These are phyloP conservation scores for Penicillium crustosum DNA, from an alignment of 2,329 filamentous ascomycete species.

Conservation along the genomic window DNA sequence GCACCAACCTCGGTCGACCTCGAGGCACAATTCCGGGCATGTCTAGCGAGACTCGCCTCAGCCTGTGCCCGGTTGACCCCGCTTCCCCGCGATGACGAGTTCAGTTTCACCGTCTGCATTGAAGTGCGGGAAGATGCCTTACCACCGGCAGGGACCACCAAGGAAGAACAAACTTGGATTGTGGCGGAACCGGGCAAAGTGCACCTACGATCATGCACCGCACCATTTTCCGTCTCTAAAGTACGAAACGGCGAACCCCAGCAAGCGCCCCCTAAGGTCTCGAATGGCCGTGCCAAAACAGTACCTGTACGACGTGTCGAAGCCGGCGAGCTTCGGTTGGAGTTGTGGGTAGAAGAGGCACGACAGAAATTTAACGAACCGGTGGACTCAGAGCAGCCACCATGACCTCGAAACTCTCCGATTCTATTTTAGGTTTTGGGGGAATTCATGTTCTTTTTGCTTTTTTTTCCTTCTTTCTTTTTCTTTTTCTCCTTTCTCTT, in stretches of 20 bases:
- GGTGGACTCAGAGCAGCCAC: conserved; percentile 38
- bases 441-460: conserved; percentile 15
- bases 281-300: conserved; percentile 54
- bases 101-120: conserved; percentile 52
- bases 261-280: conserved; percentile 33
- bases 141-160: conserved; percentile 48
- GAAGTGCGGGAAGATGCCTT: conserved; percentile 49
- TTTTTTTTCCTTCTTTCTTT: conserved; percentile 9
- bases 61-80: conserved; percentile 46
- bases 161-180: conserved; percentile 60
- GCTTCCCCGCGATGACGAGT: conserved; percentile 48
- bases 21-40: conserved; percentile 51
- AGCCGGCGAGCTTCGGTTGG: conserved; percentile 64
- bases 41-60: conserved; percentile 46
- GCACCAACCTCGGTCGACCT: conserved; percentile 43
- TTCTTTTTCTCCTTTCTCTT: conserved; percentile 13
- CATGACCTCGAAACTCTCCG: conserved; percentile 27
- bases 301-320: conserved; percentile 63
- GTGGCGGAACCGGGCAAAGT: conserved; percentile 54
- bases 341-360: conserved; percentile 69
- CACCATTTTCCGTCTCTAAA: conserved; percentile 42
- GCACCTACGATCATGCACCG: conserved; percentile 41
- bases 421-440: conserved; percentile 16
- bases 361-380: conserved; percentile 53
- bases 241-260: conserved; percentile 38